Evolutionary conservation across 306 rosid genomes (phyloP).

Genomic region (Prunus kanzakura): DNA sequence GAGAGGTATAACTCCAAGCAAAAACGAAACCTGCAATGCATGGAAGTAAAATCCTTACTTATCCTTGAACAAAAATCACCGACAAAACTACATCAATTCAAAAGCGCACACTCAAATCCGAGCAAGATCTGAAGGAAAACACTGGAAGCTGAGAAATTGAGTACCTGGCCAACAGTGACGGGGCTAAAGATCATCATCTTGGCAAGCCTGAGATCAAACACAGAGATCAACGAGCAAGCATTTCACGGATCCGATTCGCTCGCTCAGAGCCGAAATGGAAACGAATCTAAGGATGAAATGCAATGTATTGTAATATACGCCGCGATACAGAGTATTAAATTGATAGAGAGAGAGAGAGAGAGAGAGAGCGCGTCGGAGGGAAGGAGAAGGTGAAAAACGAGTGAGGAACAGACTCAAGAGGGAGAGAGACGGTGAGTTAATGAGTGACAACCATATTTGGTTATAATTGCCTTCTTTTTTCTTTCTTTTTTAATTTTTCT

Average conservation of each 20-base stretch:
- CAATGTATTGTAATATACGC: background rate
- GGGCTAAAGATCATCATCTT: conserved; percentile 58
- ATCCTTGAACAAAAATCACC: background rate
- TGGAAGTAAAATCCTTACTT: background rate
- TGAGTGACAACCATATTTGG: background rate
- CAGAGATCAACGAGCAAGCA: conserved; percentile 16
- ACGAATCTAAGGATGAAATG: background rate
- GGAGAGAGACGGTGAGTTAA: background rate
- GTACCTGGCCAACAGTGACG: conserved; percentile 85
- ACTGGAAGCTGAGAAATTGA: conserved; percentile 1
- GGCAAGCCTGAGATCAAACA: background rate
- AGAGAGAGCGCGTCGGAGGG: background rate
- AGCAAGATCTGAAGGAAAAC: conserved; percentile 34
- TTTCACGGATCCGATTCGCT: conserved; percentile 17
- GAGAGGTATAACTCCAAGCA: conserved; percentile 65
- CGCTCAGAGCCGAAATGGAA: background rate
- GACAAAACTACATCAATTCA: background rate
- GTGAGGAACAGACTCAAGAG: background rate
- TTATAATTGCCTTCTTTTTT: background rate
- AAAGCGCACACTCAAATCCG: conserved; percentile 3
- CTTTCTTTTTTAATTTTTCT: background rate
- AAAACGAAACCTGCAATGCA: conserved; percentile 55
- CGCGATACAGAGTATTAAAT: background rate
- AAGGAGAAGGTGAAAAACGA: conserved; percentile 17
- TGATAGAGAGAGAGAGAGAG: background rate